These are phyloP conservation scores for Persicaria maculosa DNA, from an alignment of 148 eudicot species.

Conservation along the genomic window DNA sequence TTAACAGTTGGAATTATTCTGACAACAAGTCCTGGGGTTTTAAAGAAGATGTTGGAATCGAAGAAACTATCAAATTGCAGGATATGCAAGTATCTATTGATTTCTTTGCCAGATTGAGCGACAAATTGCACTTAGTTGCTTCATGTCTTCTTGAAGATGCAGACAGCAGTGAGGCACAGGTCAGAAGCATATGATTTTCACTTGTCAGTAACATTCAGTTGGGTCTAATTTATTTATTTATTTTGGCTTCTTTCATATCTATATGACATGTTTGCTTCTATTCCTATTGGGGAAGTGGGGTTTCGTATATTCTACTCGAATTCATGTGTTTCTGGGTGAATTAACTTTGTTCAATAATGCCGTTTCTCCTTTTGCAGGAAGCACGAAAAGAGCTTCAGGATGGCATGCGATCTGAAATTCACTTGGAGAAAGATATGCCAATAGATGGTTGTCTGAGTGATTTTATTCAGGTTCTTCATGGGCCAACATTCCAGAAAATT, in stretches of 20 bases:
- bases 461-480: slow-evolving; percentile 44
- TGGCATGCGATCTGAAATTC: slow-evolving; percentile 16
- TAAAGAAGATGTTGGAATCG: slow-evolving; percentile 29
- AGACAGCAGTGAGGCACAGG: slow-evolving; percentile 62
- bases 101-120: slow-evolving; percentile 45
- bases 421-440: slow-evolving; percentile 22
- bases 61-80: slow-evolving; percentile 25
- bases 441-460: slow-evolving; percentile 28
- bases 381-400: slow-evolving; percentile 36
- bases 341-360: background rate
- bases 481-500: slow-evolving; percentile 37
- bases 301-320: background rate
- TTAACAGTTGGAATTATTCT: slow-evolving; percentile 31
- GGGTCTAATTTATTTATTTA: background rate
- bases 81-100: slow-evolving; percentile 30
- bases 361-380: slow-evolving; percentile 32
- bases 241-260: background rate
- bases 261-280: background rate
- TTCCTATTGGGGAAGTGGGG: background rate
- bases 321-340: slow-evolving; percentile 2
- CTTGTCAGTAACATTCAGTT: background rate
- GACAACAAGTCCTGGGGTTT: slow-evolving; percentile 65
- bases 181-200: slow-evolving; percentile 18
- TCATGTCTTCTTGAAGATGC: slow-evolving; percentile 45
- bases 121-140: slow-evolving; percentile 31